Evolutionary conservation across 192 early-diverging fungal species (phyloP).

Genomic region (Diversispora eburnea): DNA sequence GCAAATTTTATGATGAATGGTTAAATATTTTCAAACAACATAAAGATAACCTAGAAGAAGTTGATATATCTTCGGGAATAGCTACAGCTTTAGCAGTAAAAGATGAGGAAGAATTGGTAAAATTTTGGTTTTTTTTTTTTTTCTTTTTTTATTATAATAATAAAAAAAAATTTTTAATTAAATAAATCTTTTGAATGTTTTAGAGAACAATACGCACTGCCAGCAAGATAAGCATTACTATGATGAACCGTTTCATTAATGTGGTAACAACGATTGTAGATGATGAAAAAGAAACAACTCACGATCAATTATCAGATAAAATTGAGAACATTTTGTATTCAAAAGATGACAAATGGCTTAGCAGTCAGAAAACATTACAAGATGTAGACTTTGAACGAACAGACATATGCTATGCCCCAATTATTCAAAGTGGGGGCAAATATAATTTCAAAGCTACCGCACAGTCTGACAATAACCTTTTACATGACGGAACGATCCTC

Average conservation of each 20-base stretch:
- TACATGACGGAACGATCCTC: slow-evolving; percentile 83
- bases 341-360: slow-evolving; percentile 52
- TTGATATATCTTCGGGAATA: slow-evolving; percentile 72
- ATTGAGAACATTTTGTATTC: slow-evolving; percentile 63
- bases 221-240: slow-evolving; percentile 60
- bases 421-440: slow-evolving; percentile 93
- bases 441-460: slow-evolving; percentile 86
- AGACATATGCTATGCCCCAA: slow-evolving; percentile 92
- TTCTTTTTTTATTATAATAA: background rate
- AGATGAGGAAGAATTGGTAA: slow-evolving; percentile 85
- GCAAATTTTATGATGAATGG: slow-evolving; percentile 83
- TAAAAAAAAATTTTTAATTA: background rate
- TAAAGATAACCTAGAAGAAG: slow-evolving; percentile 52
- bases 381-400: slow-evolving; percentile 69
- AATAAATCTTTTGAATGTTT: background rate
- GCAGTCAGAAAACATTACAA: slow-evolving; percentile 57
- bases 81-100: slow-evolving; percentile 76
- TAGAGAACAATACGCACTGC: slow-evolving; percentile 73
- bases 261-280: slow-evolving; percentile 87
- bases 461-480: slow-evolving; percentile 60
- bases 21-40: slow-evolving; percentile 52
- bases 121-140: slow-evolving; percentile 6
- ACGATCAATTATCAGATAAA: slow-evolving; percentile 72
- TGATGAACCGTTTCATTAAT: slow-evolving; percentile 84
- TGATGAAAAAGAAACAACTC: slow-evolving; percentile 79